Conservation (phyloP, 208 protist species). For the Tritrichomonas musculus region DNA sequence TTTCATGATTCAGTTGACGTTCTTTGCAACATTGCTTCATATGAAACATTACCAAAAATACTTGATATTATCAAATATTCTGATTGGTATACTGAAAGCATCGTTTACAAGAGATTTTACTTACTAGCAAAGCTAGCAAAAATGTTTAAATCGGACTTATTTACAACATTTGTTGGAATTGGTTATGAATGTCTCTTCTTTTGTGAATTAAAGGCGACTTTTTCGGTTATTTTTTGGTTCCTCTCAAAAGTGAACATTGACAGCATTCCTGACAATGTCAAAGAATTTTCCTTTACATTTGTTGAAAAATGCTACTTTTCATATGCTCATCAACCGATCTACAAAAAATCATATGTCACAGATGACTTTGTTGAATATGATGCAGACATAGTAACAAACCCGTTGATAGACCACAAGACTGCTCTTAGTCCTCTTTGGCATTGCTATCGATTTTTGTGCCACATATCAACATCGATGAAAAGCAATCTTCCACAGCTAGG, state of each 20-base stretch:
- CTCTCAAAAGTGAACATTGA: not conserved
- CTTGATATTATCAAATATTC: not conserved
- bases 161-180: not conserved
- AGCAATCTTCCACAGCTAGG: too few relatives aligned
- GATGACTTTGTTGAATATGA: not conserved
- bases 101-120: not conserved
- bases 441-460: not conserved
- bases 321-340: not conserved
- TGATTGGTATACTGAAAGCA: not conserved
- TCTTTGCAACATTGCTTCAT: not conserved
- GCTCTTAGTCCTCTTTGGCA: not conserved
- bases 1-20: not conserved
- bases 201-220: not conserved
- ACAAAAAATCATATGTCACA: too few relatives aligned
- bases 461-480: not conserved
- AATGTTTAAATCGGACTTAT: not conserved
- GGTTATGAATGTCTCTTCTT: not conserved
- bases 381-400: constrained; percentile 15
- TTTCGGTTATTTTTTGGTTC: not conserved
- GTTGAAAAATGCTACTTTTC: not conserved
- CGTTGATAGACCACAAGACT: not conserved
- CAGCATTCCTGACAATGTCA: not conserved
- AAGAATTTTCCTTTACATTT: not conserved
- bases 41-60: not conserved
- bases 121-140: not conserved